A percentile compares a stretch with the other conserved stretches of the same genome.
Evolutionary conservation across 169 alveolate genomes (phyloP).

Genomic region (Plasmodium vinckei): DNA sequence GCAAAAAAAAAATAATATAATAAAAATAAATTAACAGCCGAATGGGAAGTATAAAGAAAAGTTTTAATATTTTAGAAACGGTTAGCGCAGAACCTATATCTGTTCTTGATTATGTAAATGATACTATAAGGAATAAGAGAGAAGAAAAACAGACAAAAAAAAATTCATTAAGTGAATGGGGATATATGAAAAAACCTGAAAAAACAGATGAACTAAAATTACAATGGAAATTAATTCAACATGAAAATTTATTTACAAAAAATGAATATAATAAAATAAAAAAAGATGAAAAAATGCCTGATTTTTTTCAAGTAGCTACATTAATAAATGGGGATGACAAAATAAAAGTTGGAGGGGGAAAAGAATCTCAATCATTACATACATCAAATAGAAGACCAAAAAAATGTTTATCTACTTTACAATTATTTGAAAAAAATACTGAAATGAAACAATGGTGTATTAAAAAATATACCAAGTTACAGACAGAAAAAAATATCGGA

Average conservation of each 20-base stretch:
- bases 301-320: conserved; percentile 76
- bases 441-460: conserved; percentile 70
- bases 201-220: conserved; percentile 74
- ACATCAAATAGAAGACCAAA: conserved; percentile 66
- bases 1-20: background rate
- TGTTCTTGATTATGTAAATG: conserved; percentile 56
- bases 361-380: conserved; percentile 73
- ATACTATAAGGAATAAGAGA: conserved; percentile 20
- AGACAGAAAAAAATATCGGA: conserved; percentile 71
- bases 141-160: conserved; percentile 44
- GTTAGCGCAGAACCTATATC: conserved; percentile 50
- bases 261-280: conserved; percentile 60
- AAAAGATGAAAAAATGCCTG: conserved; percentile 75
- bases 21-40: background rate
- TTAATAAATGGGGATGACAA: conserved; percentile 60
- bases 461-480: conserved; percentile 68
- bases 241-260: conserved; percentile 45
- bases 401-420: conserved; percentile 46
- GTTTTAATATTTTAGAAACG: conserved; percentile 14
- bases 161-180: conserved; percentile 56
- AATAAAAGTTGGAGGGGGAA: conserved; percentile 74
- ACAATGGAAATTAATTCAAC: conserved; percentile 73
- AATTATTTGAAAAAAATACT: conserved; percentile 37
- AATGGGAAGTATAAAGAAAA: background rate
- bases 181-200: conserved; percentile 47